Base-by-base conservation (phyloP, 2,329 filamentous ascomycete species). In the Arthrobotrys sphaeroides region DNA sequence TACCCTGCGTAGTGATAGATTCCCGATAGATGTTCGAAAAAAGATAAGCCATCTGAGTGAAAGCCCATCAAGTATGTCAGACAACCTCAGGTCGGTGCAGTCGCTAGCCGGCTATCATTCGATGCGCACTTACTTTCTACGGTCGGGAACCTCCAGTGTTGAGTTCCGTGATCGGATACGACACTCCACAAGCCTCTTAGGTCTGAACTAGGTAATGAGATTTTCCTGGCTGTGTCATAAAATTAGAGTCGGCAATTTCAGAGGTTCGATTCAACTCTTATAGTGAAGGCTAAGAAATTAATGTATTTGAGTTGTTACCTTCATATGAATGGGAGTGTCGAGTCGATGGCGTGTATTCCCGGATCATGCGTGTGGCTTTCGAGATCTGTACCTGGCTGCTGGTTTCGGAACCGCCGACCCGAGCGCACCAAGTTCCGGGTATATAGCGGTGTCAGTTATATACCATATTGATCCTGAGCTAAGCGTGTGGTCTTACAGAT, bases 71-170 rank as follows among this genome's bases (percentile, higher is more conserved):
- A n/a, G n/a, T n/a, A n/a, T n/a, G n/a, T n/a, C n/a, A n/a, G n/a
- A n/a, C n/a, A n/a, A n/a, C n/a, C n/a, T n/a, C n/a, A n/a, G n/a
- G n/a, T n/a, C n/a, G n/a, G n/a, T n/a, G n/a, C n/a, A n/a, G n/a
- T n/a, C n/a, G n/a, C n/a, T n/a, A n/a, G n/a, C n/a, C n/a, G n/a
- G n/a, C n/a, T n/a, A n/a, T n/a, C n/a, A n/a, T n/a, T n/a, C n/a
- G n/a, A n/a, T n/a, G n/a, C n/a, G n/a, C n/a, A n/a, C n/a, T n/a
- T n/a, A n/a, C n/a, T n/a, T n/a, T n/a, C n/a, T n/a, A n/a, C n/a
- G n/a, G n/a, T n/a, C n/a, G n/a, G n/a, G n/a, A 59, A 59, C 20
- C 40, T 40, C 53, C 53, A 59, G 18, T 42, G 18, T n/a, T 38
- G 33, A 24, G 22, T 31, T 6, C 20, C 28, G 12, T 59, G 12